A percentile compares a stretch with the other conserved stretches of the same genome.
These are phyloP conservation scores for Fusarium decemcellulare DNA, from an alignment of 2,329 filamentous ascomycete species.

Conservation along the genomic window DNA sequence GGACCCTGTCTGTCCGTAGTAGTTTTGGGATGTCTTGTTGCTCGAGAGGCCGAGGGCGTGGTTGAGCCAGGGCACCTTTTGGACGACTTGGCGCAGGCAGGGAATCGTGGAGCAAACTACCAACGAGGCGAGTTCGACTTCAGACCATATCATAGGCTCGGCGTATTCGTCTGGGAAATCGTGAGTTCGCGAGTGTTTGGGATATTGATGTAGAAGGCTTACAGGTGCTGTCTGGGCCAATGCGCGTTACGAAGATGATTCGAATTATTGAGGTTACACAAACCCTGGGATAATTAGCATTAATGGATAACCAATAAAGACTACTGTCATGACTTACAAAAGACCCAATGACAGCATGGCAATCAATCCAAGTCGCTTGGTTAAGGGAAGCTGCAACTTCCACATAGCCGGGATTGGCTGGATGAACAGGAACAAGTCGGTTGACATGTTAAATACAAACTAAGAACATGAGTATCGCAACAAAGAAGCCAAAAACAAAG, in stretches of 20 bases:
- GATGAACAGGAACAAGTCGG: conserved; percentile 54
- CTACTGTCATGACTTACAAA: conserved; percentile 28
- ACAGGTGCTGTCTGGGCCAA: conserved; percentile 46
- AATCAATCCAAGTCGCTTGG: conserved; percentile 47
- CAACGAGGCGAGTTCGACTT: conserved; percentile 50
- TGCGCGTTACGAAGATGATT: conserved; percentile 43
- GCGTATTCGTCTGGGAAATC: conserved; percentile 40
- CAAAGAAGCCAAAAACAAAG: too few species aligned
- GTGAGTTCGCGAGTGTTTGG: neutral
- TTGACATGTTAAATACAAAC: conserved; percentile 54
- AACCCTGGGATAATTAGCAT: conserved; percentile 29
- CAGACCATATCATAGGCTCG: conserved; percentile 49
- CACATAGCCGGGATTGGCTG: conserved; percentile 56
- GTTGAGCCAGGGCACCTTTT: conserved; percentile 48
- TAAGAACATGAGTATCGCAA: conserved; percentile 1
- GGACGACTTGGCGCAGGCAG: conserved; percentile 48
- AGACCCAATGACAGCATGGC: conserved; percentile 48
- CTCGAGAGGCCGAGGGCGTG: conserved; percentile 48
- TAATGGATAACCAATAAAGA: too few species aligned
- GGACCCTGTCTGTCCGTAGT: conserved; percentile 16
- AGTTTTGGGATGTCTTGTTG: conserved; percentile 28
- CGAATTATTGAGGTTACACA: conserved; percentile 47
- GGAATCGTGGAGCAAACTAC: conserved; percentile 52
- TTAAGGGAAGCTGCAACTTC: conserved; percentile 51
- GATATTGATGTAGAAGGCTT: conserved; percentile 9